phyloP scores from a whole-genome alignment of 495 filamentous ascomycete genomes.

The Haplographium delicatum region DNA sequence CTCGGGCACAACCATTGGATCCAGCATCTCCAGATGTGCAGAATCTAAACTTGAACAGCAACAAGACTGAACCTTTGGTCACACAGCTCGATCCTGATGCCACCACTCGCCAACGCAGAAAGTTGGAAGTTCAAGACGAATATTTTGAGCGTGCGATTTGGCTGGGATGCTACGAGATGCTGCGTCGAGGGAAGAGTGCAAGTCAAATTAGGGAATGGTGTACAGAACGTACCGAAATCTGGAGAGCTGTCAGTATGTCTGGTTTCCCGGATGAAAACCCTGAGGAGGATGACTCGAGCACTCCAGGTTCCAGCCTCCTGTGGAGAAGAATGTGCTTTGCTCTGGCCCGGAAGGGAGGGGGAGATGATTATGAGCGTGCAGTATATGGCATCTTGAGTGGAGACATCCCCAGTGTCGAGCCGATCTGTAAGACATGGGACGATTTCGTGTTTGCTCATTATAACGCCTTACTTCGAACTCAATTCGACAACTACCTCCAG shows the following conservation, averaged over 20 bases:
- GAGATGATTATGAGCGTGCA: conserved; percentile 74
- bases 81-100: conserved; percentile 97
- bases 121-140: conserved; percentile 71
- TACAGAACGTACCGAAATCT: conserved; percentile 68
- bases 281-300: conserved; percentile 27
- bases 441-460: conserved; percentile 88
- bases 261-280: conserved; percentile 44
- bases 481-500: conserved; percentile 59
- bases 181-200: conserved; percentile 70
- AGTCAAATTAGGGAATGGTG: conserved; percentile 76
- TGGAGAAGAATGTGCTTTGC: conserved; percentile 83
- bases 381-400: conserved; percentile 87
- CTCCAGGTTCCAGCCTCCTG: conserved; percentile 49
- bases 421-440: conserved; percentile 76
- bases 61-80: conserved; percentile 59
- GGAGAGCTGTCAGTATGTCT: conserved; percentile 71
- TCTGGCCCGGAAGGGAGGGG: conserved; percentile 60
- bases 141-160: conserved; percentile 83
- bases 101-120: conserved; percentile 65
- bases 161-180: conserved; percentile 83
- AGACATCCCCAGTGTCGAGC: conserved; percentile 68
- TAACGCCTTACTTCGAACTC: conserved; percentile 68
- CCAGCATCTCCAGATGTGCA: conserved; percentile 50
- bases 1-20: conserved; percentile 58
- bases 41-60: conserved; percentile 49